phyloP scores from a whole-genome alignment of 345 rosid species.

The Kernera saxatilis region DNA sequence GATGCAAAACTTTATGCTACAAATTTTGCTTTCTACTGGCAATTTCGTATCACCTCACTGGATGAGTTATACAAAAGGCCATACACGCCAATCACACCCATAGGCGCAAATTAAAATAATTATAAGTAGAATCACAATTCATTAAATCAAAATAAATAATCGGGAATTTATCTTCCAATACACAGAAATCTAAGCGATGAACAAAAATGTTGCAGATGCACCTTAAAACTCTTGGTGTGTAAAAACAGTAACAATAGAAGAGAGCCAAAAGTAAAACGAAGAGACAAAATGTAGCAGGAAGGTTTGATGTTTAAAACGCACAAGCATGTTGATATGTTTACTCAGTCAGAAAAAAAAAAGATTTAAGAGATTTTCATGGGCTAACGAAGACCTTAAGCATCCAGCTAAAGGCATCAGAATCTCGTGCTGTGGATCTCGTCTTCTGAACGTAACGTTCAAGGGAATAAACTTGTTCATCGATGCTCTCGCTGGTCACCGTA shows the following conservation, averaged over 20 bases:
- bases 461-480: conserved; percentile 53
- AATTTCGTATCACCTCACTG: too few species aligned
- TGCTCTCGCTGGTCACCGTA: conserved; percentile 43
- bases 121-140: too few species aligned
- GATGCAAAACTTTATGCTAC: too few species aligned
- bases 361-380: conserved; percentile 29
- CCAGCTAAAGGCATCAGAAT: conserved; percentile 64
- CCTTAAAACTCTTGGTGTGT: not conserved
- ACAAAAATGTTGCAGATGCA: conserved; percentile 1
- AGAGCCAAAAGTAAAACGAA: not conserved
- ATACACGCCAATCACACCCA: too few species aligned
- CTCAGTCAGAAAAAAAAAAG: not conserved
- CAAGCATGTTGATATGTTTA: not conserved
- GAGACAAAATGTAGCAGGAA: conserved; percentile 4
- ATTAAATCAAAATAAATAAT: too few species aligned
- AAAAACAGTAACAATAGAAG: not conserved
- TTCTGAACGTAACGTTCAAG: conserved; percentile 49
- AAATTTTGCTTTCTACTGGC: too few species aligned
- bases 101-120: too few species aligned
- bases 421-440: conserved; percentile 36
- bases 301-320: not conserved
- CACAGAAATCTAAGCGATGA: not conserved
- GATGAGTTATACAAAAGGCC: too few species aligned
- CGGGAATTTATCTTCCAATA: too few species aligned
- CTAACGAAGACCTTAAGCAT: conserved; percentile 57